Conservation (phyloP, 2,329 filamentous ascomycete genomes). For the Penicillium vulpinum region DNA sequence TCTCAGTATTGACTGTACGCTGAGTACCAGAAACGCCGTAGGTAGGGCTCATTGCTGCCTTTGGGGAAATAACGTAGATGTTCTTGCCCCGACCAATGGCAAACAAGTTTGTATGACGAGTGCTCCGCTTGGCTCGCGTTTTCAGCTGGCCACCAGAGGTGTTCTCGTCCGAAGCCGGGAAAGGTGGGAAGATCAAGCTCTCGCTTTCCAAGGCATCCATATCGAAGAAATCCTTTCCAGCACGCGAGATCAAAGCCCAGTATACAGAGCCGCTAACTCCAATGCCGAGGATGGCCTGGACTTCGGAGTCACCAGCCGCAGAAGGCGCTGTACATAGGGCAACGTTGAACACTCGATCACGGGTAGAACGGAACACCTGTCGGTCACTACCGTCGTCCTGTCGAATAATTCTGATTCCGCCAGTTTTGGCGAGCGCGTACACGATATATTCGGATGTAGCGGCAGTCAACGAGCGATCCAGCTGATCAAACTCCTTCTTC, state of each 20-base stretch:
- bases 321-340: slow-evolving; percentile 70
- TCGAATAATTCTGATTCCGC: slow-evolving; percentile 87
- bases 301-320: slow-evolving; percentile 55
- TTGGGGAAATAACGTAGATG: slow-evolving; percentile 79
- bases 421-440: slow-evolving; percentile 90
- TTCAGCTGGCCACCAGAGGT: slow-evolving; percentile 89
- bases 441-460: slow-evolving; percentile 89
- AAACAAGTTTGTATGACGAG: slow-evolving; percentile 87
- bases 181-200: slow-evolving; percentile 85
- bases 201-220: slow-evolving; percentile 77
- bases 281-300: slow-evolving; percentile 85
- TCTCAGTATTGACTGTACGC: slow-evolving; percentile 77
- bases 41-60: slow-evolving; percentile 51
- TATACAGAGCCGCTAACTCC: slow-evolving; percentile 96
- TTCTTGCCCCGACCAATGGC: slow-evolving; percentile 94
- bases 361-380: slow-evolving; percentile 85
- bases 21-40: slow-evolving; percentile 55
- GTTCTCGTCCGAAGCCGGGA: slow-evolving; percentile 82
- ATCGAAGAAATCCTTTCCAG: slow-evolving; percentile 75
- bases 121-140: slow-evolving; percentile 89
- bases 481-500: slow-evolving; percentile 97
- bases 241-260: slow-evolving; percentile 79
- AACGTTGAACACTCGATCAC: slow-evolving; percentile 94
- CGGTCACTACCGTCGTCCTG: slow-evolving; percentile 91
- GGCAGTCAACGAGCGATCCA: slow-evolving; percentile 88